Conservation (phyloP, 306 rosid species). For the Fragaria nilgerrensis region DNA sequence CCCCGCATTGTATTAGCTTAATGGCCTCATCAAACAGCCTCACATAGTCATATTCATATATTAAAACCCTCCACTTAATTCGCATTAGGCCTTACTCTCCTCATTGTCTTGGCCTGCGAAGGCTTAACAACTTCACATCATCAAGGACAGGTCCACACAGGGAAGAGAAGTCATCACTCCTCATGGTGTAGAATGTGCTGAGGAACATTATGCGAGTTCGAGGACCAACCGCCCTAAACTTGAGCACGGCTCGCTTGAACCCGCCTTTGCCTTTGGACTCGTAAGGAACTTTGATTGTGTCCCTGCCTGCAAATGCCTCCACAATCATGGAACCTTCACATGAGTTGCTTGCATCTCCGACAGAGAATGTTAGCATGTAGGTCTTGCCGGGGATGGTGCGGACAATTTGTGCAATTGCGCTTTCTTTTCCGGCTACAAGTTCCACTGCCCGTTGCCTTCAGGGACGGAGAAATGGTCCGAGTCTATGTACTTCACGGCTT, state of each 20-base stretch:
- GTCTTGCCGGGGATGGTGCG: slow-evolving; percentile 70
- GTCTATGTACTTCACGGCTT: slow-evolving; percentile 95
- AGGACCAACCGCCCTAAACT: slow-evolving; percentile 51
- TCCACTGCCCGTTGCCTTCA: slow-evolving; percentile 75
- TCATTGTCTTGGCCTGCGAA: slow-evolving; percentile 45
- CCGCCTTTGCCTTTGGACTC: slow-evolving; percentile 91
- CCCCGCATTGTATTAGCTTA: slow-evolving; percentile 8
- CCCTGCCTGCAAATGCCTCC: slow-evolving; percentile 78
- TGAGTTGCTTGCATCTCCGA: slow-evolving; percentile 86
- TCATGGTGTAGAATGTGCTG: slow-evolving; percentile 80
- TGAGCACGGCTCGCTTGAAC: slow-evolving; percentile 69
- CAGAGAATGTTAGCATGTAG: slow-evolving; percentile 65
- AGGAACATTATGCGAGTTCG: slow-evolving; percentile 76
- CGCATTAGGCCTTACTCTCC: slow-evolving; percentile 4
- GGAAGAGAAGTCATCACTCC: slow-evolving; percentile 91
- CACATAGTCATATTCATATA: slow-evolving; percentile 5
- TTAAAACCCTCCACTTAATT: slow-evolving; percentile 6
- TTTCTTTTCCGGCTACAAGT: slow-evolving; percentile 87
- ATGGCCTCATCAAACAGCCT: slow-evolving; percentile 8
- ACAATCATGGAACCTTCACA: slow-evolving; percentile 90
- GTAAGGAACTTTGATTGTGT: slow-evolving; percentile 79
- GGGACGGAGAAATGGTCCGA: slow-evolving; percentile 80
- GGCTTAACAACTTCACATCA: slow-evolving; percentile 69
- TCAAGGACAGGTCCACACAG: slow-evolving; percentile 96
- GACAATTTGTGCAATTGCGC: slow-evolving; percentile 87